phyloP scores from a whole-genome alignment of 2,329 filamentous ascomycete genomes.

The Periconia sp. region DNA sequence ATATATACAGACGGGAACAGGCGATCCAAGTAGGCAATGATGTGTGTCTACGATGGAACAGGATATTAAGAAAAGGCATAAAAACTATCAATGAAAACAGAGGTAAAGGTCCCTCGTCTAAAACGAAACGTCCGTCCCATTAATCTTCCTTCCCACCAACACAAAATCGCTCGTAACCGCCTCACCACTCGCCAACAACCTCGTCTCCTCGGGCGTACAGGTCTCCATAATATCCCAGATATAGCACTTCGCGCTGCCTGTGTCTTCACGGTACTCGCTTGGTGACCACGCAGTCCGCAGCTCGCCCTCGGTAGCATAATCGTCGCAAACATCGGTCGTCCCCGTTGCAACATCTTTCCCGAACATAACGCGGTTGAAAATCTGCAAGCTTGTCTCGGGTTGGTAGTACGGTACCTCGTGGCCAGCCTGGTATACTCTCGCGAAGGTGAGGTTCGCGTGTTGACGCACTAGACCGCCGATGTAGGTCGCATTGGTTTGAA shows the following conservation, averaged over 20 bases:
- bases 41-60: too few relatives aligned
- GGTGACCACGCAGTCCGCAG: conserved; percentile 6
- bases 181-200: conserved; percentile 7
- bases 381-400: conserved; percentile 49
- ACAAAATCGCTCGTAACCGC: conserved; percentile 10
- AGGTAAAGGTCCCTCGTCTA: background rate
- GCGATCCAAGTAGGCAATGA: too few relatives aligned
- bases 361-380: conserved; percentile 53
- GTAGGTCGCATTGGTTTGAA: conserved; percentile 66
- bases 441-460: conserved; percentile 56
- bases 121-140: conserved; percentile 3
- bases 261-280: background rate
- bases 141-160: conserved; percentile 5
- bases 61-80: too few relatives aligned
- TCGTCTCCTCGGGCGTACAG: conserved; percentile 9
- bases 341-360: conserved; percentile 56
- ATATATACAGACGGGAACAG: too few relatives aligned
- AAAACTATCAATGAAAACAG: too few relatives aligned
- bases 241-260: conserved; percentile 10
- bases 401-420: conserved; percentile 49
- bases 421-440: conserved; percentile 43
- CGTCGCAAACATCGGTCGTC: conserved; percentile 8
- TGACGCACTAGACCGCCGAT: conserved; percentile 71
- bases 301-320: conserved; percentile 3
- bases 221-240: conserved; percentile 16